These are phyloP conservation scores for Ogataea pignaliae DNA, from an alignment of 805 yeast species.

Conservation along the genomic window DNA sequence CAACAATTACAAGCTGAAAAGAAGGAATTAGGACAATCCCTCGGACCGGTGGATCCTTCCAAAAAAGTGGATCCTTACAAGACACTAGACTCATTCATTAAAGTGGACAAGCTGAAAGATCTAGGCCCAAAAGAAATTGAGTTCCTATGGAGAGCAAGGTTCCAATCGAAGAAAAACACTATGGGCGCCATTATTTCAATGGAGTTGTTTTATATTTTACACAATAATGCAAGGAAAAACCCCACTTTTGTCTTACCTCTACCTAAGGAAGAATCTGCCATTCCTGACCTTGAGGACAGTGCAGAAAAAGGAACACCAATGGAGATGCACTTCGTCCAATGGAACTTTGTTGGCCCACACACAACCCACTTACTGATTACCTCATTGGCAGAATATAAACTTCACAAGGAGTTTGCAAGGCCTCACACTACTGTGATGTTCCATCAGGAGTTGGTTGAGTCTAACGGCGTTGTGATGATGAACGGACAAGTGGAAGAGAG, in stretches of 20 bases:
- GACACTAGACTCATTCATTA: slow-evolving; percentile 66
- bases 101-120: slow-evolving; percentile 55
- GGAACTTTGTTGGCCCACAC: slow-evolving; percentile 81
- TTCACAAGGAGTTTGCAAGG: slow-evolving; percentile 86
- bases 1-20: slow-evolving; percentile 12
- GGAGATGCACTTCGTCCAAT: slow-evolving; percentile 90
- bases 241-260: slow-evolving; percentile 89
- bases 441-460: slow-evolving; percentile 67
- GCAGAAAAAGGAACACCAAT: slow-evolving; percentile 32
- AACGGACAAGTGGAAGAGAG: slow-evolving; percentile 80
- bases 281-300: slow-evolving; percentile 24
- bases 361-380: slow-evolving; percentile 90
- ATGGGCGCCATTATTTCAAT: slow-evolving; percentile 62
- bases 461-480: slow-evolving; percentile 70
- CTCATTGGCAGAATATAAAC: slow-evolving; percentile 84
- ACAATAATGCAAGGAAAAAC: slow-evolving; percentile 60
- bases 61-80: slow-evolving; percentile 51
- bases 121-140: slow-evolving; percentile 65
- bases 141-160: slow-evolving; percentile 85
- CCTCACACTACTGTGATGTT: slow-evolving; percentile 91
- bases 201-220: slow-evolving; percentile 58
- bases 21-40: slow-evolving; percentile 21
- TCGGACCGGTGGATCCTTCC: slow-evolving; percentile 34
- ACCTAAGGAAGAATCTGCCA: slow-evolving; percentile 54
- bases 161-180: slow-evolving; percentile 52